A percentile compares a stretch with the other conserved stretches of the same genome.
Conservation (phyloP, 2,329 filamentous ascomycete genomes). For the Arthroderma sp. region DNA sequence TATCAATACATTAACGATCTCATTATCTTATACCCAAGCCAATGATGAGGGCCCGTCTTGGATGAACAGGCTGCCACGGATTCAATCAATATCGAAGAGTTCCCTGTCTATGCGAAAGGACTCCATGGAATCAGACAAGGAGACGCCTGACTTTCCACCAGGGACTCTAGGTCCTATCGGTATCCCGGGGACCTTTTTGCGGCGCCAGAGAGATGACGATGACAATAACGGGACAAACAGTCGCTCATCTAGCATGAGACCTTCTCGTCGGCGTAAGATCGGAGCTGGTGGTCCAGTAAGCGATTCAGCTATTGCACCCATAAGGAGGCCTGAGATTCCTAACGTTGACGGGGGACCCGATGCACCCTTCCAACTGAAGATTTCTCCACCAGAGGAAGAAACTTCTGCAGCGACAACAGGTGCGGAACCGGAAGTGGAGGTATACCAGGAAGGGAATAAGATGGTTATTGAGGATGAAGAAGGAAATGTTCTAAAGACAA, state of each 20-base stretch:
- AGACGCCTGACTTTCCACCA: constrained; percentile 48
- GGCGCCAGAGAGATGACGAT: constrained; percentile 67
- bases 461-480: constrained; percentile 74
- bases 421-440: constrained; percentile 19
- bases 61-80: constrained; percentile 82
- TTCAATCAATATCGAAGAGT: constrained; percentile 70
- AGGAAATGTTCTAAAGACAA: constrained; percentile 67
- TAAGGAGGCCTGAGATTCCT: constrained; percentile 22
- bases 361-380: constrained; percentile 13
- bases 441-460: constrained; percentile 68
- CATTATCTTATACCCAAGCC: constrained; percentile 87
- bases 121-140: constrained; percentile 46
- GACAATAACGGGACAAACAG: constrained; percentile 43
- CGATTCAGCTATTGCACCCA: constrained; percentile 76
- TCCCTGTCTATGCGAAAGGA: constrained; percentile 60
- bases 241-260: constrained; percentile 40
- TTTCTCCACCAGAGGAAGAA: constrained; percentile 11
- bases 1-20: constrained; percentile 91
- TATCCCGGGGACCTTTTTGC: constrained; percentile 62
- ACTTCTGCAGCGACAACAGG: background rate
- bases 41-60: constrained; percentile 80
- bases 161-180: constrained; percentile 61
- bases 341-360: constrained; percentile 4
- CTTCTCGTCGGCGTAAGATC: constrained; percentile 47
- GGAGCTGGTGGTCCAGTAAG: constrained; percentile 77